Evolutionary conservation across 352 stramenopile genomes (phyloP).

Genomic region (Blastocystis sp.): DNA sequence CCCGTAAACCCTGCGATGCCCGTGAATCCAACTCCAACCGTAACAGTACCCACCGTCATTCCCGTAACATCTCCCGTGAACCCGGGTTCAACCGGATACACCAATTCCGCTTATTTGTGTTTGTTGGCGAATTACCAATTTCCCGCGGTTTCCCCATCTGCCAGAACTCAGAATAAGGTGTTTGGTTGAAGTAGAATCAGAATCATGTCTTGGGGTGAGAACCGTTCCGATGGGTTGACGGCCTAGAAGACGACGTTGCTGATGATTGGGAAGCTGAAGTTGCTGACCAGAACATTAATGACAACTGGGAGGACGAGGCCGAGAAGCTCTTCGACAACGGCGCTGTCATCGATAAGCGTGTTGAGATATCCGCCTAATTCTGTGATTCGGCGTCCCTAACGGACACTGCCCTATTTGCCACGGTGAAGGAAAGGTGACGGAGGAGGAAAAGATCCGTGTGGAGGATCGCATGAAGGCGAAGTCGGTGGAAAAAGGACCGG

Average conservation of each 20-base stretch:
- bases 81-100: too few species aligned
- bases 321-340: slow-evolving; percentile 17
- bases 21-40: too few species aligned
- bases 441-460: slow-evolving; percentile 48
- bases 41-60: too few species aligned
- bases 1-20: too few species aligned
- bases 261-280: slow-evolving; percentile 56
- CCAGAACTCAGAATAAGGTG: too few species aligned
- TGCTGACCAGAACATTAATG: neutral
- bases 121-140: too few species aligned
- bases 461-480: slow-evolving; percentile 55
- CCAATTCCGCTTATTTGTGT: too few species aligned
- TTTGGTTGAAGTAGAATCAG: too few species aligned
- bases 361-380: slow-evolving; percentile 48
- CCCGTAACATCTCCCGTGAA: too few species aligned
- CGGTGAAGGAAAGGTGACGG: slow-evolving; percentile 53
- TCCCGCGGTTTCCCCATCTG: too few species aligned
- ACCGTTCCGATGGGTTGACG: neutral
- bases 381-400: slow-evolving; percentile 1
- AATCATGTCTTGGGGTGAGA: slow-evolving; percentile 51
- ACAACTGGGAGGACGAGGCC: slow-evolving; percentile 53
- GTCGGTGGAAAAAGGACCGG: neutral
- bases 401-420: slow-evolving; percentile 45
- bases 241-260: slow-evolving; percentile 27
- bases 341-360: slow-evolving; percentile 51